Evolutionary conservation across 2,329 filamentous ascomycete species (phyloP).

Genomic region (Xylaria sp.): DNA sequence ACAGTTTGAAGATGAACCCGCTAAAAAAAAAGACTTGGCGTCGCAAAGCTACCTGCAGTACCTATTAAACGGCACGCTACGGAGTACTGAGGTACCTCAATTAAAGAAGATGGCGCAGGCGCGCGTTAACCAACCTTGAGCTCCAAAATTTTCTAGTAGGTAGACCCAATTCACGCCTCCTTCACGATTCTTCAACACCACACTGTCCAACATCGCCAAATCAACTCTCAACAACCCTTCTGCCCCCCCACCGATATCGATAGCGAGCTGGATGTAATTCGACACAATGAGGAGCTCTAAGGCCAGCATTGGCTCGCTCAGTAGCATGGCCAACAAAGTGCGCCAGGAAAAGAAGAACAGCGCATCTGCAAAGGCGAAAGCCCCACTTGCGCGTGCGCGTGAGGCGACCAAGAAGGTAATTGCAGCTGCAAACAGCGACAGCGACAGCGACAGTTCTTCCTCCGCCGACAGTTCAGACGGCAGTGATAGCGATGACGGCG

Average conservation of each 20-base stretch:
- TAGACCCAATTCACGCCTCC: slow-evolving; percentile 10
- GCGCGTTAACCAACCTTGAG: slow-evolving; percentile 15
- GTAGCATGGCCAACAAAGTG: slow-evolving; percentile 43
- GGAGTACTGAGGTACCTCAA: too few relatives aligned
- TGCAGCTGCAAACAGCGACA: too few relatives aligned
- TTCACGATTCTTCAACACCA: slow-evolving; percentile 16
- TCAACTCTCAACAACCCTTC: background rate
- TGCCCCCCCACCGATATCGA: background rate
- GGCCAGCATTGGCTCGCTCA: slow-evolving; percentile 41
- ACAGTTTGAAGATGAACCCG: background rate
- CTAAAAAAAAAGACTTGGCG: background rate
- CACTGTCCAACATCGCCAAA: background rate
- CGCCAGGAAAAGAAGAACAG: slow-evolving; percentile 45
- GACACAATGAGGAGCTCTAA: slow-evolving; percentile 35
- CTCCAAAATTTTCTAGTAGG: slow-evolving; percentile 32
- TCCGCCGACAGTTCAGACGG: slow-evolving; percentile 52
- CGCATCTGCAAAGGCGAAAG: slow-evolving; percentile 39
- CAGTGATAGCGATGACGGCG: slow-evolving; percentile 46
- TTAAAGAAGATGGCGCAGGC: slow-evolving; percentile 13
- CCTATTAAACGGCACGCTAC: too few relatives aligned
- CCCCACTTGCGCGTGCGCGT: slow-evolving; percentile 33
- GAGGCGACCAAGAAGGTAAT: slow-evolving; percentile 37
- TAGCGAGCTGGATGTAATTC: slow-evolving; percentile 18
- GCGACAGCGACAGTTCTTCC: slow-evolving; percentile 50
- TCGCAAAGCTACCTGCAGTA: background rate